phyloP scores from a whole-genome alignment of 2,329 filamentous ascomycete species.

The Venturiaceae sp. region DNA sequence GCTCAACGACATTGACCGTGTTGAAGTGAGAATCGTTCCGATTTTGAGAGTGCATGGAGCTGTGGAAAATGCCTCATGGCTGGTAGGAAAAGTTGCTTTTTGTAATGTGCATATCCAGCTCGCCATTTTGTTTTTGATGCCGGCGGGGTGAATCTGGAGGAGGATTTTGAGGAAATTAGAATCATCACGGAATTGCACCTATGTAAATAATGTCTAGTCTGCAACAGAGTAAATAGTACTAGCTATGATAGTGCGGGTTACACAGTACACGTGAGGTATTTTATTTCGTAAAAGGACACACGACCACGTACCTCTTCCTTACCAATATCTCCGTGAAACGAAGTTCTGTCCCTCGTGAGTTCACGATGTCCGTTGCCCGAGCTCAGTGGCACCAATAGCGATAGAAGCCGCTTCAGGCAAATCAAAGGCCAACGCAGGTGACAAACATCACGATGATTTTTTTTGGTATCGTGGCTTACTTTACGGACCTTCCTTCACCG shows the following conservation, averaged over 20 bases:
- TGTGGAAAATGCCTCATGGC: background rate
- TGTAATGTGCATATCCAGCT: background rate
- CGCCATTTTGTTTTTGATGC: background rate
- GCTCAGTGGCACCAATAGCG: background rate
- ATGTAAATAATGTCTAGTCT: background rate
- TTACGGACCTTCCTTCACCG: background rate
- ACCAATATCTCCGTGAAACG: background rate
- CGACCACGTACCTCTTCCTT: background rate
- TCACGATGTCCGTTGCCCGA: background rate
- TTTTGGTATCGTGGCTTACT: background rate
- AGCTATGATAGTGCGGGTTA: background rate
- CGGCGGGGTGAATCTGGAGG: background rate
- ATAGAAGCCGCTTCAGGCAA: background rate
- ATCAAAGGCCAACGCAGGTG: background rate
- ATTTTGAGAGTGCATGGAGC: background rate
- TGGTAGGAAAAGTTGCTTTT: background rate
- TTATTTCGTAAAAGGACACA: background rate
- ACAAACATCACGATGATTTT: background rate
- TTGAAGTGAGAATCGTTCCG: background rate
- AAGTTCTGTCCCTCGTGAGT: background rate
- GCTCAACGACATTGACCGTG: background rate
- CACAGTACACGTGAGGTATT: background rate
- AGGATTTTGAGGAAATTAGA: background rate
- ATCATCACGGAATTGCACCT: background rate
- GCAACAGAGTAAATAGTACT: background rate